Evolutionary conservation across 768 basidiomycete species (phyloP).

Genomic region (Lactifluus volemus): DNA sequence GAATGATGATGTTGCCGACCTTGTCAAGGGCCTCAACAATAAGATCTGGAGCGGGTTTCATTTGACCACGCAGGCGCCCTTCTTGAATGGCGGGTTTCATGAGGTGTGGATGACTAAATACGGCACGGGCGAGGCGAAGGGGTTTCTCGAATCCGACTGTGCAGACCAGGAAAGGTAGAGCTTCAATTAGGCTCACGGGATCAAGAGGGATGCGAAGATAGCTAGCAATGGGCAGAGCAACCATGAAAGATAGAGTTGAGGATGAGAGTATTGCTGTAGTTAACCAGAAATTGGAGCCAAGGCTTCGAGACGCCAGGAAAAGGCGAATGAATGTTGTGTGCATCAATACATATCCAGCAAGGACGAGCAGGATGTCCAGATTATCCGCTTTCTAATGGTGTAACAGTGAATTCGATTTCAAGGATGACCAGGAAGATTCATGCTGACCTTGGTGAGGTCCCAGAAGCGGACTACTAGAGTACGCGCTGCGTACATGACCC

Average conservation of each 20-base stretch:
- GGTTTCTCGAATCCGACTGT: slow-evolving; percentile 99
- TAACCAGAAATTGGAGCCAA: slow-evolving; percentile 72
- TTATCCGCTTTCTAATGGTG: slow-evolving; percentile 76
- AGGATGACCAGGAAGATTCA: background rate
- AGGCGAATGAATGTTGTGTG: slow-evolving; percentile 90
- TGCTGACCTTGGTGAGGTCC: slow-evolving; percentile 66
- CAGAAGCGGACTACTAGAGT: slow-evolving; percentile 76
- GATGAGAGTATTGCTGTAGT: slow-evolving; percentile 72
- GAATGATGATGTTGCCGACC: slow-evolving; percentile 75
- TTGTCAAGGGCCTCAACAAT: slow-evolving; percentile 75
- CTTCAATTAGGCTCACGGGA: slow-evolving; percentile 88
- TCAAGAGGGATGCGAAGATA: slow-evolving; percentile 83
- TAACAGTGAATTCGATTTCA: background rate
- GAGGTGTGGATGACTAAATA: slow-evolving; percentile 72
- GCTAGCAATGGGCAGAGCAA: slow-evolving; percentile 69
- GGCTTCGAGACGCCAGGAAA: slow-evolving; percentile 76
- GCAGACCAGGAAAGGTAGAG: slow-evolving; percentile 94
- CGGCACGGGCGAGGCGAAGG: slow-evolving; percentile 79
- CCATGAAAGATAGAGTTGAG: slow-evolving; percentile 73
- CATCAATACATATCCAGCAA: slow-evolving; percentile 93
- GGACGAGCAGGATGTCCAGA: slow-evolving; percentile 89
- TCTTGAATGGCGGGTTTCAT: slow-evolving; percentile 25
- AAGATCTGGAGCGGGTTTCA: slow-evolving; percentile 75
- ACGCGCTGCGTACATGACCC: slow-evolving; percentile 82
- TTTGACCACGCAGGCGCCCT: slow-evolving; percentile 30